Base-by-base conservation (phyloP, 2,329 filamentous ascomycete species). In the Talaromyces sp. region DNA sequence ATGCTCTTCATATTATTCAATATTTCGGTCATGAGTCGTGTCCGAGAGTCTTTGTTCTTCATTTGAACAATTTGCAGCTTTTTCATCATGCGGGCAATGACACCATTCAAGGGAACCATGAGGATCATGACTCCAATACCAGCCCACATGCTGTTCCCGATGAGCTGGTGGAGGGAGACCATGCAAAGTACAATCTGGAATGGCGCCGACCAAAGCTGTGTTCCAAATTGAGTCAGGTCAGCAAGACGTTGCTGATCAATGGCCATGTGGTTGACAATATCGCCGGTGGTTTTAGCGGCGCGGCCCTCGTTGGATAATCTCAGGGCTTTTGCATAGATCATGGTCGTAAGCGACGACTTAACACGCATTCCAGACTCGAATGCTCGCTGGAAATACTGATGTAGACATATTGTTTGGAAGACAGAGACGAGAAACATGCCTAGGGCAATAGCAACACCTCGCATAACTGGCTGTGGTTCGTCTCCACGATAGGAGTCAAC, bases 1-100 rank as follows among this genome's bases (percentile, higher is more conserved):
- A 99, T 95, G 73, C 92, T 96, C 82, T 99, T 99, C 91, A 99
- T 99, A 78, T 98, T 98, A 82, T 96, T 97, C 72, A 99, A 82
- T 67, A 99, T 99, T 76, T 99, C 95, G 6, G 94, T 96, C 82
- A 98, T 97, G 62, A 99, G 80, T 56, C 94, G 87, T 54, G 93
- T 96, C 72, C 95, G 87, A 44, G 92, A 85, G 71, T 99, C 95
- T 79, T 99, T 99, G 81, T 98, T 98, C 82, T 96, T 96, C 95
- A 99, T 99, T 79, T 99, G 95, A 66, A 88, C 83, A 77, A 98
- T 96, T 74, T 99, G 96, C 69, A 99, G 80, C 51, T 85, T 92
- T 80, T 96, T 97, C 90, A 97, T 97, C 68, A 96, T 83, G 62
- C 89, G 86, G 28, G 95, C 94, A 72, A 98, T 95, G 64, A 95